Evolutionary conservation across 331 rosid genomes (phyloP).

Genomic region (Malus hybrid): DNA sequence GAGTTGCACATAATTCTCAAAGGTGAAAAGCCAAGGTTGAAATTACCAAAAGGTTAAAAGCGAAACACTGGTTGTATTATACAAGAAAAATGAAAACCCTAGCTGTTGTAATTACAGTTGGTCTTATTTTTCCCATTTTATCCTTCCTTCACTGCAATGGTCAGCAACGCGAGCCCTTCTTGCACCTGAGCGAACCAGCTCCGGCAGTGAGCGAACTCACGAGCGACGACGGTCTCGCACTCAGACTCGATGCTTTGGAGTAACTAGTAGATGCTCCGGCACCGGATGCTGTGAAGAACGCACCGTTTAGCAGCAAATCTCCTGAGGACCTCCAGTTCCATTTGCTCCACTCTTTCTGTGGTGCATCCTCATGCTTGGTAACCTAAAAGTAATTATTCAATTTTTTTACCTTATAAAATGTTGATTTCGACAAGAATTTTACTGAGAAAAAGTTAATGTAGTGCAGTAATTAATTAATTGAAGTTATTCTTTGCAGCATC

Average conservation of each 20-base stretch:
- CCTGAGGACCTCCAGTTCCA: slow-evolving; percentile 95
- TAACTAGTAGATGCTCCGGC: slow-evolving; percentile 67
- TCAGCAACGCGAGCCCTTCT: slow-evolving; percentile 64
- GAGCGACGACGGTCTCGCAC: slow-evolving; percentile 71
- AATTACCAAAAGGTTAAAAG: slow-evolving; percentile 8
- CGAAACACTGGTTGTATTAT: slow-evolving; percentile 28
- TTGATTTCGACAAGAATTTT: neutral
- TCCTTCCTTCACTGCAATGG: neutral
- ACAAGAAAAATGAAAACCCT: slow-evolving; percentile 22
- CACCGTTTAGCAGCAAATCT: slow-evolving; percentile 76
- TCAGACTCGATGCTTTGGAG: slow-evolving; percentile 74
- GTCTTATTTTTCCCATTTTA: neutral
- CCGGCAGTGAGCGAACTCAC: slow-evolving; percentile 56
- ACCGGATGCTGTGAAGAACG: slow-evolving; percentile 68
- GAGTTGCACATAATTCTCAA: too few species aligned
- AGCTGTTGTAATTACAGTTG: slow-evolving; percentile 24
- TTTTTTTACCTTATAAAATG: neutral
- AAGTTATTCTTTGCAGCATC: too few species aligned
- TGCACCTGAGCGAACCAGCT: slow-evolving; percentile 66
- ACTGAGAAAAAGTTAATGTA: neutral
- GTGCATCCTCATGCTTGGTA: slow-evolving; percentile 54
- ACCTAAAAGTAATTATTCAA: slow-evolving; percentile 25
- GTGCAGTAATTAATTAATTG: neutral
- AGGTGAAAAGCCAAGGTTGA: slow-evolving; percentile 45
- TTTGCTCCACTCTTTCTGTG: slow-evolving; percentile 53